Conservation (phyloP, 257 asterid genomes). For the Solanum medicagineum region DNA sequence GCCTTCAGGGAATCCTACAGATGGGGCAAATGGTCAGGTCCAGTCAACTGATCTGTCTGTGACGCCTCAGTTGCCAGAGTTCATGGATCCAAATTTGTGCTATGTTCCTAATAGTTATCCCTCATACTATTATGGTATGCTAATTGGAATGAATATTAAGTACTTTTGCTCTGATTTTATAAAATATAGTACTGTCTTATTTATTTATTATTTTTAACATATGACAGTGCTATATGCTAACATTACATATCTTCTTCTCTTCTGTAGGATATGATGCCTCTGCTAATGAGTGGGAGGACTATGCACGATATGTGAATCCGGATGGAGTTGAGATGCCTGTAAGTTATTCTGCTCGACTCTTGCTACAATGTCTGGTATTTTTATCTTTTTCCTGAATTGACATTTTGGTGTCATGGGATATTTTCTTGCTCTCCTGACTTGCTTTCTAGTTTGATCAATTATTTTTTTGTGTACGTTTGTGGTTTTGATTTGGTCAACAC, state of each 20-base stretch:
- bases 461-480: neutral
- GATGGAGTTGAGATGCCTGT: slow-evolving; percentile 47
- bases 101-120: slow-evolving; percentile 41
- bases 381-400: neutral
- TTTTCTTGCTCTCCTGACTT: neutral
- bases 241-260: neutral
- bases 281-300: slow-evolving; percentile 40
- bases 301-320: slow-evolving; percentile 25
- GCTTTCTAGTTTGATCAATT: neutral
- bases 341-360: slow-evolving; percentile 3
- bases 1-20: slow-evolving; percentile 27
- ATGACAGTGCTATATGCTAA: neutral
- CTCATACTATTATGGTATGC: slow-evolving; percentile 23
- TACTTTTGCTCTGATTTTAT: neutral
- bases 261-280: slow-evolving; percentile 28
- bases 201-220: neutral
- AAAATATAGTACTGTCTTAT: neutral
- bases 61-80: slow-evolving; percentile 34
- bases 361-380: neutral
- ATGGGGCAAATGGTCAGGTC: slow-evolving; percentile 16
- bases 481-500: neutral
- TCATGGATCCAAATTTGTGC: slow-evolving; percentile 34
- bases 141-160: neutral
- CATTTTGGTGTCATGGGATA: neutral
- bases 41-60: slow-evolving; percentile 24